Evolutionary conservation across 495 filamentous ascomycete genomes (phyloP), one percentile per base, ranked within the genome.

Genomic region (Ascobolus immersus): DNA sequence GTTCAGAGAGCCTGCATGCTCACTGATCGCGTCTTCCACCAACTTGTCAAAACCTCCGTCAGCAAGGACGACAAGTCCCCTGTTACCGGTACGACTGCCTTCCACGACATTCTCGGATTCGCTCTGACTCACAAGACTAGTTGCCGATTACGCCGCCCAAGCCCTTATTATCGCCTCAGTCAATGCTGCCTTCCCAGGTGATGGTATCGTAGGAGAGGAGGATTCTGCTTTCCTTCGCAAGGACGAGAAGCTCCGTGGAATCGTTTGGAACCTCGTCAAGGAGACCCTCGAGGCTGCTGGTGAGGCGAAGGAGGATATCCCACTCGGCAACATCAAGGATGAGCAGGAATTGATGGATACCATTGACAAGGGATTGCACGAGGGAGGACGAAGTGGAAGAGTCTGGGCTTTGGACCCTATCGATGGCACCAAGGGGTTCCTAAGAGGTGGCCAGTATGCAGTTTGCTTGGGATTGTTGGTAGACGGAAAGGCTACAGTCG

Each of bases 371-470:
- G 86, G 86, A 25, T 73, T 72, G 39, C 80, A 74, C 46, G 52
- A 64, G 26, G 86, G 89, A 39, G 86, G 86, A 13, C 41, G 59
- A 29, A 65, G 63, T 43, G 86, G 86, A 17, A 63, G 86, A n/a
- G n/a, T 93, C 53, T 99, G 86, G 86, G 77, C 86, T 13, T 61
- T 99, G 30, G 86, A 99, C 55, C 86, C 86, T 23, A 90, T 99
- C 38, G 86, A 99, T 52, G 86, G 86, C 28, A 99, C 86, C 35
- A 86, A 89, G 53, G 86, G 86, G 17, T 99, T 99, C 56, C 60
- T 99, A 33, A 64, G 86, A 31, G 89, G 89, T n/a, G 86, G 79
- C 12, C 86, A 99, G 55, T 99, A 99, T 49, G 86, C 86, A 15
- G 78, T 99, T 19, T 91, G 81, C 51, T 64, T 99, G 1, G 86